These are phyloP conservation scores for Huiozyma naganishii DNA, from an alignment of 805 yeast genomes.

Conservation along the genomic window DNA sequence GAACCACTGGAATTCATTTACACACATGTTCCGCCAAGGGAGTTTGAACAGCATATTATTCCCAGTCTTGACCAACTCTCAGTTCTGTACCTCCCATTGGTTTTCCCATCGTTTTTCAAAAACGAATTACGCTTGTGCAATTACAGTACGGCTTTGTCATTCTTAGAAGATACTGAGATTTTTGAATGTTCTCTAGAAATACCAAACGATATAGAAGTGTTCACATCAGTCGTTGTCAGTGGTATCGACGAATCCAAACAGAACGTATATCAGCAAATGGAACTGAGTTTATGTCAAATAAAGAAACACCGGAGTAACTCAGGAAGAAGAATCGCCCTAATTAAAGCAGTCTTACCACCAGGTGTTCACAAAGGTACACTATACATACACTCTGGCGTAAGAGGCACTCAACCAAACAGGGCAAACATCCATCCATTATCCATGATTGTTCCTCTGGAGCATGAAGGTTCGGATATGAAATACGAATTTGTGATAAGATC, in stretches of 20 bases:
- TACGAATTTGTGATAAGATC: slow-evolving; percentile 61
- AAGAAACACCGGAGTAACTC: slow-evolving; percentile 45
- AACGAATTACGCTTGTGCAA: slow-evolving; percentile 49
- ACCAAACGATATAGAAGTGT: slow-evolving; percentile 60
- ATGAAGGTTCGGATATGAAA: slow-evolving; percentile 48
- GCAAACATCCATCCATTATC: slow-evolving; percentile 59
- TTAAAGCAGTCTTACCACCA: slow-evolving; percentile 74
- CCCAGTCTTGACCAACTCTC: slow-evolving; percentile 76
- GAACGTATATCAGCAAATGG: slow-evolving; percentile 20
- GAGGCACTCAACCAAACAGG: slow-evolving; percentile 46
- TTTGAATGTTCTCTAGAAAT: slow-evolving; percentile 68
- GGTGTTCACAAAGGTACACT: slow-evolving; percentile 59
- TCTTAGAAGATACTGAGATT: slow-evolving; percentile 63
- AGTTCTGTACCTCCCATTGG: slow-evolving; percentile 73
- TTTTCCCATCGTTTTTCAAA: slow-evolving; percentile 69
- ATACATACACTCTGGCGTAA: slow-evolving; percentile 60
- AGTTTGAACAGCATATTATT: slow-evolving; percentile 71
- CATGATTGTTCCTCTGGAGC: slow-evolving; percentile 64
- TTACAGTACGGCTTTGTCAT: slow-evolving; percentile 68
- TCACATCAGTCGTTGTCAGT: slow-evolving; percentile 43
- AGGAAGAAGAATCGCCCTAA: slow-evolving; percentile 52
- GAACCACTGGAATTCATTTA: slow-evolving; percentile 67
- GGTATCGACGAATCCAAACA: slow-evolving; percentile 29
- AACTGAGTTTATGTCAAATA: slow-evolving; percentile 64
- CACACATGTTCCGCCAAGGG: slow-evolving; percentile 77